phyloP scores from a whole-genome alignment of 331 rosid genomes.

The Saraca asoca region DNA sequence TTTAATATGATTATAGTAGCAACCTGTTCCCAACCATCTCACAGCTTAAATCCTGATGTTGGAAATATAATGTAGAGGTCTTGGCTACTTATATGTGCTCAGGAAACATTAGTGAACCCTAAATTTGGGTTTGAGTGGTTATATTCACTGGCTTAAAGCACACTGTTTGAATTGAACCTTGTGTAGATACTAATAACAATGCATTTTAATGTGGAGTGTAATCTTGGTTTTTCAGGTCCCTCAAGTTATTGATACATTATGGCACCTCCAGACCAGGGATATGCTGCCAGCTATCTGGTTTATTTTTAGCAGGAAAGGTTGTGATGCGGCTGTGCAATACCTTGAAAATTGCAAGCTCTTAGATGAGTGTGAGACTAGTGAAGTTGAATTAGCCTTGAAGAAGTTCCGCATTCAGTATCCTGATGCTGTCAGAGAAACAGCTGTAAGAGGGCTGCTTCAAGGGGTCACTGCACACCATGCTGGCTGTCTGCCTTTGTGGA shows the following conservation, averaged over 20 bases:
- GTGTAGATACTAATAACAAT: slow-evolving; percentile 11
- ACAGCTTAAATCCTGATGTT: slow-evolving; percentile 30
- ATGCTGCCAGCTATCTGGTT: slow-evolving; percentile 99
- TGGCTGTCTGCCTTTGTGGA: slow-evolving; percentile 96
- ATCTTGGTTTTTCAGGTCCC: slow-evolving; percentile 74
- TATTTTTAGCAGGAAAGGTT: slow-evolving; percentile 98
- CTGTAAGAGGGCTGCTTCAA: slow-evolving; percentile 74
- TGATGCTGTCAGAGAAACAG: slow-evolving; percentile 91
- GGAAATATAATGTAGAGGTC: slow-evolving; percentile 1
- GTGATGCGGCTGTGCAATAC: slow-evolving; percentile 92
- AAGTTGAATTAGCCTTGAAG: slow-evolving; percentile 87
- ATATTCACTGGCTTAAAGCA: slow-evolving; percentile 14
- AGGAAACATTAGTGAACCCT: slow-evolving; percentile 23
- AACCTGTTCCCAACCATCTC: slow-evolving; percentile 22
- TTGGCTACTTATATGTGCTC: slow-evolving; percentile 12
- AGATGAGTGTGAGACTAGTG: slow-evolving; percentile 80
- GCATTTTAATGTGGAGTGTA: slow-evolving; percentile 21
- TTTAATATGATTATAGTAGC: slow-evolving; percentile 1
- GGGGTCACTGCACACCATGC: slow-evolving; percentile 99
- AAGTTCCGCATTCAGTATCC: slow-evolving; percentile 83
- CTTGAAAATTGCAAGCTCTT: slow-evolving; percentile 76
- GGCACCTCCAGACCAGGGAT: slow-evolving; percentile 77
- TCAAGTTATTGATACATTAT: slow-evolving; percentile 78
- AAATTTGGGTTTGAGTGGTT: slow-evolving; percentile 16
- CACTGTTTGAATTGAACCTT: neutral